phyloP scores from a whole-genome alignment of 2,329 filamentous ascomycete genomes.

The Cladophialophora chaetospira region DNA sequence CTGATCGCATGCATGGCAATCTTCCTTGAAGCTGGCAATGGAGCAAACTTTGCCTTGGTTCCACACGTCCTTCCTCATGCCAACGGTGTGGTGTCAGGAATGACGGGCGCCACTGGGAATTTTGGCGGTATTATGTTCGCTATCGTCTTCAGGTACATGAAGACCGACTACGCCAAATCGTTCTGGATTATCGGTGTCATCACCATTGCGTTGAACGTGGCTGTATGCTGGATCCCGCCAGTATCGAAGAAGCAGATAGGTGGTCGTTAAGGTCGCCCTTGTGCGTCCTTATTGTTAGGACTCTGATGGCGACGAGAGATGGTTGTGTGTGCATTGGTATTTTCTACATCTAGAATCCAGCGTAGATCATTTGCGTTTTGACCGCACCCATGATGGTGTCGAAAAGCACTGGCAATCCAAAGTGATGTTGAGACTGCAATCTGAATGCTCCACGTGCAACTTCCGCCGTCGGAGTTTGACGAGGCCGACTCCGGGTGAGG shows the following conservation, averaged over 20 bases:
- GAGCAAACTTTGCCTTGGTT: conserved; percentile 81
- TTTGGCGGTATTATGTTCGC: conserved; percentile 83
- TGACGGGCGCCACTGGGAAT: conserved; percentile 79
- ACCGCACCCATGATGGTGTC: background rate
- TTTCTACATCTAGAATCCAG: background rate
- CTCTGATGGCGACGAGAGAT: background rate
- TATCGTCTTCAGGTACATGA: conserved; percentile 76
- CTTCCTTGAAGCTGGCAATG: conserved; percentile 83
- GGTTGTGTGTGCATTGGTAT: background rate
- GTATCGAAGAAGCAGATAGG: conserved; percentile 58
- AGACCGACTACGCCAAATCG: conserved; percentile 66
- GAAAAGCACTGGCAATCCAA: background rate
- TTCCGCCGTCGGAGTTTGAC: background rate
- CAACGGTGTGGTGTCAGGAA: conserved; percentile 77
- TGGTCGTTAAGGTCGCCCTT: conserved; percentile 16
- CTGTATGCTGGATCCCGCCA: conserved; percentile 64
- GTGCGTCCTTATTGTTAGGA: background rate
- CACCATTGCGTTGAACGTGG: conserved; percentile 68
- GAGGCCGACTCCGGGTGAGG: background rate
- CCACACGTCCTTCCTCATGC: conserved; percentile 82
- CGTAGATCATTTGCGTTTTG: background rate
- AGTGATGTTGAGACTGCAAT: too few relatives aligned
- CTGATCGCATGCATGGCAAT: conserved; percentile 76
- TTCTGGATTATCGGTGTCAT: conserved; percentile 84
- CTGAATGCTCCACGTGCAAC: too few relatives aligned